Base-by-base conservation (phyloP, 1,139 yeast species). In the Magnusiomyces starmeri region DNA sequence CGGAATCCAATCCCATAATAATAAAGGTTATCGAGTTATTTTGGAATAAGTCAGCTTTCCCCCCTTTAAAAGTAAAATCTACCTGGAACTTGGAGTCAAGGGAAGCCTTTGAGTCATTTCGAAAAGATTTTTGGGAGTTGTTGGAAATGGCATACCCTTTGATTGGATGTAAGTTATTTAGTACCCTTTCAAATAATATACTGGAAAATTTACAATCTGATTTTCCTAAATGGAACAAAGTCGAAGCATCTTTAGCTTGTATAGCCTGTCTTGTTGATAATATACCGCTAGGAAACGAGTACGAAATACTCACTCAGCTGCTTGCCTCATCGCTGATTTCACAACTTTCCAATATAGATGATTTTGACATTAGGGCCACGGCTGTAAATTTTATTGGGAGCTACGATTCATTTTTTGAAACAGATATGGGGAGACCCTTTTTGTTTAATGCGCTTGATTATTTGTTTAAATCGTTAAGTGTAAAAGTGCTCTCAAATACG, bases 61-160 rank as follows among this genome's bases (percentile, higher is more conserved):
- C 71, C 1, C 68, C 71, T 1, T 59, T 57, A 21, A 59, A 60
- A 16, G 49, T 47, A 18, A 48, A 54, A 2, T 49, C 51, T 22
- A n/a, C 34, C 16, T 59, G 70, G 71, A 49, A 57, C 41, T 54
- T 57, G 4, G 67, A 62, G 53, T 68, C 56, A 18, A 63, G 73
- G 58, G 75, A 72, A 21, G 92, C 83, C 58, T 87, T 89, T 62
- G 67, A 70, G 18, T 76, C 80, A 26, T 90, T 81, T 64, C 75
- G 96, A 59, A 70, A 78, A 24, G 90, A 84, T 55, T 83, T 85
- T 9, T 78, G 84, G 1, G 97, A 90, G 60, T 73, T 89, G 49
- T 78, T 86, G 59, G 90, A 87, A 51, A 72, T 79, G 0, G 68
- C 83, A 2, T 86, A 83, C 69, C 78, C 88, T 0, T 70, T 85